Conservation (phyloP, 257 asterid genomes). For the Plantago major region DNA sequence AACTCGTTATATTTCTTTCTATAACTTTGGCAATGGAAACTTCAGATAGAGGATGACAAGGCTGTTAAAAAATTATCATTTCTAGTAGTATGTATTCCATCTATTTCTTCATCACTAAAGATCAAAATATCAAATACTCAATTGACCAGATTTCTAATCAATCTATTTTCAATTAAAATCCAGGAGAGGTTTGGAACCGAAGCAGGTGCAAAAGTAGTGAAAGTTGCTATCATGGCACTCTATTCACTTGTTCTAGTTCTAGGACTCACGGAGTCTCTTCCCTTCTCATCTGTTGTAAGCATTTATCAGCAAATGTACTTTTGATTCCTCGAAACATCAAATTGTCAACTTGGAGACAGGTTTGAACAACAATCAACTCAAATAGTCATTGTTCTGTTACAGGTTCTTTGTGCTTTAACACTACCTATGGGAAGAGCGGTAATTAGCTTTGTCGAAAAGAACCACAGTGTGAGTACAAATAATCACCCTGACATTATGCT, state of each 20-base stretch:
- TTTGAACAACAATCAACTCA: not conserved
- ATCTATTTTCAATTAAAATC: slow-evolving; percentile 11
- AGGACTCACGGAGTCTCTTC: slow-evolving; percentile 59
- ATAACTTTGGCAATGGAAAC: not conserved
- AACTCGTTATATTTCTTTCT: not conserved
- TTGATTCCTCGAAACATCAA: not conserved
- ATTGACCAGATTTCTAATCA: not conserved
- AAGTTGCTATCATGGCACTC: slow-evolving; percentile 40
- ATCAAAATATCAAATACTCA: slow-evolving; percentile 6
- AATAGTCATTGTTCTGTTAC: slow-evolving; percentile 16
- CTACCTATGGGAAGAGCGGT: slow-evolving; percentile 56
- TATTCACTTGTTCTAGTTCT: slow-evolving; percentile 49
- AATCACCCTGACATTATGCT: not conserved
- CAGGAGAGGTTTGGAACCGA: slow-evolving; percentile 77
- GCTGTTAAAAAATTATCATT: slow-evolving; percentile 78
- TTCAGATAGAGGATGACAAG: slow-evolving; percentile 62
- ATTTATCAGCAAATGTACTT: not conserved
- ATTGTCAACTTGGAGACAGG: not conserved
- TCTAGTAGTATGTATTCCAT: slow-evolving; percentile 42
- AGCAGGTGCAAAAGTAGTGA: slow-evolving; percentile 57
- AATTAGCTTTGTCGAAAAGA: slow-evolving; percentile 46
- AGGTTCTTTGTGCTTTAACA: slow-evolving; percentile 62
- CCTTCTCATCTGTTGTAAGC: slow-evolving; percentile 59
- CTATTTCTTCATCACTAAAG: not conserved
- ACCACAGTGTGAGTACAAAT: slow-evolving; percentile 49